Evolutionary conservation across 1,284 basidiomycete species (phyloP).

Genomic region (Golubevia sp.): DNA sequence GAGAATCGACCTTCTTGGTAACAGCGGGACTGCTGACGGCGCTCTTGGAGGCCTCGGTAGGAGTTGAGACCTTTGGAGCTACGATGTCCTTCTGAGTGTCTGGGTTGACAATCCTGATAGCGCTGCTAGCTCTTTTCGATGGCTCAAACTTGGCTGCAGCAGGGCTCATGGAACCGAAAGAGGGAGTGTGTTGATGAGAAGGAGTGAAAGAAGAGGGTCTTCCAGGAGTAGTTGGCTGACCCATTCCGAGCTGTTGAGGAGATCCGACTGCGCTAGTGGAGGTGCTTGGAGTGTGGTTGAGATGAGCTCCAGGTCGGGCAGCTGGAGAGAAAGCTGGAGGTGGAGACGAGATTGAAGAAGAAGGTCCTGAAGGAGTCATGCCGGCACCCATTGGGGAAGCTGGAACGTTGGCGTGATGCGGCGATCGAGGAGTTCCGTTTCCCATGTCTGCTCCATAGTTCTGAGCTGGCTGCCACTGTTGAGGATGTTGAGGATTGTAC

Average conservation of each 20-base stretch:
- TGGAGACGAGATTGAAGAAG: slow-evolving; percentile 24
- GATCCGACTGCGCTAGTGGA: slow-evolving; percentile 5
- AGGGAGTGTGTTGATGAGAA: slow-evolving; percentile 9
- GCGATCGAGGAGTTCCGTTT: slow-evolving; percentile 38
- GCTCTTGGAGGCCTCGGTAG: not conserved
- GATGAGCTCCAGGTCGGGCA: slow-evolving; percentile 18
- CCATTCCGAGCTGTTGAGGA: slow-evolving; percentile 4
- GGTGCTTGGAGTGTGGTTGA: slow-evolving; percentile 2
- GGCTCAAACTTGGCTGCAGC: slow-evolving; percentile 57
- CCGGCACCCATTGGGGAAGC: slow-evolving; percentile 47
- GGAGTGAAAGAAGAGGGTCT: slow-evolving; percentile 2
- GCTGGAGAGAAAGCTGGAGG: slow-evolving; percentile 34
- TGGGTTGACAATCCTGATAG: slow-evolving; percentile 59
- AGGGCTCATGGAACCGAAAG: slow-evolving; percentile 52
- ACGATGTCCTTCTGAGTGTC: slow-evolving; percentile 53
- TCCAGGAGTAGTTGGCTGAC: slow-evolving; percentile 6
- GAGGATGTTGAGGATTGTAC: slow-evolving; percentile 31
- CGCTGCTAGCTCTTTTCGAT: slow-evolving; percentile 49
- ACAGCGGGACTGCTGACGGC: not conserved
- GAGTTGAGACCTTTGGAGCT: not conserved
- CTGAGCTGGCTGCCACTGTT: slow-evolving; percentile 15
- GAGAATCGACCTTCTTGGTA: slow-evolving; percentile 1
- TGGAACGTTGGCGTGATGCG: slow-evolving; percentile 37
- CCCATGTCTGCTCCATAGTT: slow-evolving; percentile 6
- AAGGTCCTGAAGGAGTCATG: slow-evolving; percentile 27